Percentiles rank a stretch among this genome's conserved stretches.
phyloP scores from a whole-genome alignment of 2,329 filamentous ascomycete genomes.

The Apiospora saccharicola region DNA sequence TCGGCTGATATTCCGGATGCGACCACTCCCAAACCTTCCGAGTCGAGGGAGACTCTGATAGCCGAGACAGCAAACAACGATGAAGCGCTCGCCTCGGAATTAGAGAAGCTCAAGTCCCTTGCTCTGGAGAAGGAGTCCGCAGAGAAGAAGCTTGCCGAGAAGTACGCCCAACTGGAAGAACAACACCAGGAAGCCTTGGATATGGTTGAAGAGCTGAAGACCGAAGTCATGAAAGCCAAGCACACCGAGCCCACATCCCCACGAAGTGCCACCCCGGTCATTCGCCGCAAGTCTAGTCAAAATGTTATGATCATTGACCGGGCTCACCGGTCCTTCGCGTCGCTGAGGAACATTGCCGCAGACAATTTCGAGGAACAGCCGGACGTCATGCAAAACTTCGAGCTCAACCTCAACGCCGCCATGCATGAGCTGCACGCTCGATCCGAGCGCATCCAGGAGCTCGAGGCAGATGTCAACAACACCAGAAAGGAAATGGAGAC shows the following conservation, averaged over 20 bases:
- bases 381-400: slow-evolving; percentile 90
- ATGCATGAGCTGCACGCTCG: slow-evolving; percentile 90
- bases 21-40: slow-evolving; percentile 58
- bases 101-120: slow-evolving; percentile 74
- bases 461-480: slow-evolving; percentile 83
- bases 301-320: slow-evolving; percentile 87
- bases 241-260: slow-evolving; percentile 66
- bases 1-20: slow-evolving; percentile 58
- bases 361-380: slow-evolving; percentile 86
- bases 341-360: slow-evolving; percentile 84
- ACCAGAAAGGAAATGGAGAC: slow-evolving; percentile 96
- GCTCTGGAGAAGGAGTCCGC: slow-evolving; percentile 80
- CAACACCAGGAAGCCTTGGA: slow-evolving; percentile 84
- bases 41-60: slow-evolving; percentile 47
- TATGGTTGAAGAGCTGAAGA: slow-evolving; percentile 90
- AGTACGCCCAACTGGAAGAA: slow-evolving; percentile 83
- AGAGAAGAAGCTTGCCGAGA: slow-evolving; percentile 75
- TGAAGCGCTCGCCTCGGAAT: slow-evolving; percentile 65
- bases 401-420: slow-evolving; percentile 87
- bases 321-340: slow-evolving; percentile 88
- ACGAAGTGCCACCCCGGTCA: slow-evolving; percentile 74
- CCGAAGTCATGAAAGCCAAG: slow-evolving; percentile 81
- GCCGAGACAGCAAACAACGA: slow-evolving; percentile 45
- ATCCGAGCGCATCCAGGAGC: slow-evolving; percentile 87
- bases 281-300: slow-evolving; percentile 92